Percentiles rank a stretch among this genome's conserved stretches.
phyloP scores from a whole-genome alignment of 2,329 filamentous ascomycete genomes.

The Claviceps capensis region DNA sequence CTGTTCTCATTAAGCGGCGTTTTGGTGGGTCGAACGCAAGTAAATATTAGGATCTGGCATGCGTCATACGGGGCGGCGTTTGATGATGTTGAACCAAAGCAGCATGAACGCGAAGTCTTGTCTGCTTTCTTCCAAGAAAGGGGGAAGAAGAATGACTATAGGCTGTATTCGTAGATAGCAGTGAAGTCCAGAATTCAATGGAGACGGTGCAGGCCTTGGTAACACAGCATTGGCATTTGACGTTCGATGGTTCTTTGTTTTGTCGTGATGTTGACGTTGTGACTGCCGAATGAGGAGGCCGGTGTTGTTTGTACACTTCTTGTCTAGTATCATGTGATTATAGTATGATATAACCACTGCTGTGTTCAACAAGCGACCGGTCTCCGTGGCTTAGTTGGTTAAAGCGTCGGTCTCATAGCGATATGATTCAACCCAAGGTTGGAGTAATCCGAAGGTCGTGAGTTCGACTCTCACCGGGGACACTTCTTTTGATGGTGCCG shows the following conservation, averaged over 20 bases:
- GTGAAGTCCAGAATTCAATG: neutral
- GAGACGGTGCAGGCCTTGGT: neutral
- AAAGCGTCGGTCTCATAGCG: constrained; percentile 21
- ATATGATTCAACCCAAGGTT: constrained; percentile 12
- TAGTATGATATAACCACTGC: fast-evolving
- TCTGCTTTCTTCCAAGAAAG: neutral
- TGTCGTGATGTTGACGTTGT: no score
- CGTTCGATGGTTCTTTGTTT: no score
- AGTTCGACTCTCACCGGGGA: constrained; percentile 34
- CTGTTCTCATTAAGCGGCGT: neutral
- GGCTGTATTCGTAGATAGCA: neutral
- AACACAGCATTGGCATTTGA: neutral
- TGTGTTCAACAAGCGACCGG: neutral
- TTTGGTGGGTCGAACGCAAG: no score
- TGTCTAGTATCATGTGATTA: fast-evolving
- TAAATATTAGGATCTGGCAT: no score
- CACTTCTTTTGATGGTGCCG: constrained; percentile 10
- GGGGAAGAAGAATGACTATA: neutral
- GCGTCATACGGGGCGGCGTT: no score
- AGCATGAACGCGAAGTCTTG: neutral
- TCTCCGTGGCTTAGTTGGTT: constrained; percentile 25
- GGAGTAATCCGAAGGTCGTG: constrained; percentile 27
- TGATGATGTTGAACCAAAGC: neutral
- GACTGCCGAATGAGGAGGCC: no score
- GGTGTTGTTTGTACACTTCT: neutral